Base-by-base conservation (phyloP, 371 early-diverging fungal genomes). In the Rhizopus sp. region DNA sequence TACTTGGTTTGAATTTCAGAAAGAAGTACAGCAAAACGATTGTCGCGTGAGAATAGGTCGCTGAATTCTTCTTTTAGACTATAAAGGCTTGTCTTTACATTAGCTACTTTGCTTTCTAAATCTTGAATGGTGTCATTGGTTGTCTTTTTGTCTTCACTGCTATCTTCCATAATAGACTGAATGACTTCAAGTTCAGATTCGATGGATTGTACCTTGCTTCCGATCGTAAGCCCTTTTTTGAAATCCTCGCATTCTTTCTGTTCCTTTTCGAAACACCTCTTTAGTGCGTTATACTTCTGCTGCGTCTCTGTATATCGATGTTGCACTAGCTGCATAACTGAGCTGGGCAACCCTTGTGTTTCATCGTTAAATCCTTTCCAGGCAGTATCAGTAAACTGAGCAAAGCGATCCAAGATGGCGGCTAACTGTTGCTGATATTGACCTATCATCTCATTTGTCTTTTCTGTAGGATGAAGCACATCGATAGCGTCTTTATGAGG, bases 131-230 rank as follows among this genome's bases (percentile, higher is more conserved):
- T 66, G n/a, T 70, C 69, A 42, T 68, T 61, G 1, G 70, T 72
- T 0, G 66, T 70, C 29, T 68, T 62, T 48, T 57, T 60, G 50
- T 65, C 58, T 44, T 69, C 50, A 1, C 56, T 55, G 33, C 46
- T 62, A 23, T 64, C 59, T 38, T 67, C 71, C 75, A 77, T 72
- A 38, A 59, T 49, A 33, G 61, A 45, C 55, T 78, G 68, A 44
- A 84, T 66, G n/a, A 50, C 49, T 17, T 75, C 71, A 7, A 82
- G 57, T 16, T 74, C 78, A 35, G 62, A 62, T 7, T 70, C 70
- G 23, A 80, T 69, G 7, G 47, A 49, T 2, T 65, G 62, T 7
- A 75, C 63, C 5, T 60, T 65, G 7, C 50, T 41, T 1, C 64
- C 65, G 55, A 81, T 45, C 0, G 40, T 16, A 0, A 76, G 62